Conservation (phyloP, 2,329 filamentous ascomycete genomes). For the Ceratocystiopsis sp. region DNA sequence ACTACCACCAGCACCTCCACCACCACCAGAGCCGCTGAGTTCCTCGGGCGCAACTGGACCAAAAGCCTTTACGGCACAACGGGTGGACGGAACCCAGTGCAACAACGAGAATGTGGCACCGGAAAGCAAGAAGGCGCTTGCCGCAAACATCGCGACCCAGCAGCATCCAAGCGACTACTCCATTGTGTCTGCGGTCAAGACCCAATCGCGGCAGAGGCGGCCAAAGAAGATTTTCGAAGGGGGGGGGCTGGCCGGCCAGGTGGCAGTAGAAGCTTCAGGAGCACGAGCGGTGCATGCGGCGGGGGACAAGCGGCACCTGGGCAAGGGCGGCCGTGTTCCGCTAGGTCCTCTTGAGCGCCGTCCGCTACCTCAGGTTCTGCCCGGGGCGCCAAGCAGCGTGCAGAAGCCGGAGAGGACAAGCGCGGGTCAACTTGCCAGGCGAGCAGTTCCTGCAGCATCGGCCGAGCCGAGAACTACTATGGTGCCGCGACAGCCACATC, state of each 20-base stretch:
- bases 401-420: background rate
- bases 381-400: background rate
- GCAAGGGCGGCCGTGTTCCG: too few species aligned
- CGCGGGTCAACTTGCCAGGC: slow-evolving; percentile 1
- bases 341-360: too few species aligned
- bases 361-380: too few species aligned
- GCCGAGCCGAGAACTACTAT: too few species aligned
- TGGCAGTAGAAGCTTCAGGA: background rate
- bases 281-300: too few species aligned
- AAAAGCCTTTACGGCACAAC: background rate
- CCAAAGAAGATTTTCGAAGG: slow-evolving; percentile 6
- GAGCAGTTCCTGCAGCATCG: too few species aligned
- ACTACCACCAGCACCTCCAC: too few species aligned
- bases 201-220: slow-evolving; percentile 15
- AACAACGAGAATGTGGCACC: background rate
- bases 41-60: too few species aligned
- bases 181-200: slow-evolving; percentile 34
- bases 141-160: background rate
- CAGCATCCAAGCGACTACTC: slow-evolving; percentile 14
- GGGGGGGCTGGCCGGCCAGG: background rate
- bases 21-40: too few species aligned
- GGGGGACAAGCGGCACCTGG: too few species aligned
- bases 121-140: too few species aligned
- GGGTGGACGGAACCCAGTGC: background rate
- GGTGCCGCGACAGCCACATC: background rate